A percentile compares a stretch with the other conserved stretches of the same genome.
These are phyloP conservation scores for Paxillus rubicundulus DNA, from an alignment of 768 basidiomycete genomes.

Conservation along the genomic window DNA sequence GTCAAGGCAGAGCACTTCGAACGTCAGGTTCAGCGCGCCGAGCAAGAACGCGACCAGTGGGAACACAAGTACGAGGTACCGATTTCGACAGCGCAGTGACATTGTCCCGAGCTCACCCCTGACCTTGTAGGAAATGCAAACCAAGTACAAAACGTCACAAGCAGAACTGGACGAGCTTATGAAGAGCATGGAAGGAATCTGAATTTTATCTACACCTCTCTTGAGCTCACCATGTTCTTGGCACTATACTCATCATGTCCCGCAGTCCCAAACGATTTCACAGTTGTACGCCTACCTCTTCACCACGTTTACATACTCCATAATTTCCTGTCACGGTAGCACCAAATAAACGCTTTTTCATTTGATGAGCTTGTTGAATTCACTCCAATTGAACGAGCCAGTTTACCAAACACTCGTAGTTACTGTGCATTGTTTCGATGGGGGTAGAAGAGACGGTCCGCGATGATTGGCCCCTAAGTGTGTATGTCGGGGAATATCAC, in stretches of 20 bases:
- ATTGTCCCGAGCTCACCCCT: conserved; percentile 2
- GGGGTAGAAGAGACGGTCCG: too few relatives aligned
- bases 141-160: conserved; percentile 73
- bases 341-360: conserved; percentile 8
- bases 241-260: conserved; percentile 2
- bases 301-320: conserved; percentile 15
- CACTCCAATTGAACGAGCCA: background rate
- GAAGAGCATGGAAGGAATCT: conserved; percentile 68
- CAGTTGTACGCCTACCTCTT: conserved; percentile 21
- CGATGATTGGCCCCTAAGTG: too few relatives aligned
- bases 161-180: conserved; percentile 83
- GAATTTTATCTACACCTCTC: conserved; percentile 21
- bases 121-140: conserved; percentile 56
- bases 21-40: conserved; percentile 79
- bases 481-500: too few relatives aligned
- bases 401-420: too few relatives aligned
- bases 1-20: conserved; percentile 99
- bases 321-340: conserved; percentile 23
- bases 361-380: background rate
- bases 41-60: conserved; percentile 90
- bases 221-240: background rate
- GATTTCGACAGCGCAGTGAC: conserved; percentile 1
- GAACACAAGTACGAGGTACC: conserved; percentile 93
- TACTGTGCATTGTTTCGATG: too few relatives aligned
- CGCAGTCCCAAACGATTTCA: conserved; percentile 11